Evolutionary conservation across 305 asterid species (phyloP), one percentile per base, ranked within the genome.

Genomic region (Ajuga reptans): DNA sequence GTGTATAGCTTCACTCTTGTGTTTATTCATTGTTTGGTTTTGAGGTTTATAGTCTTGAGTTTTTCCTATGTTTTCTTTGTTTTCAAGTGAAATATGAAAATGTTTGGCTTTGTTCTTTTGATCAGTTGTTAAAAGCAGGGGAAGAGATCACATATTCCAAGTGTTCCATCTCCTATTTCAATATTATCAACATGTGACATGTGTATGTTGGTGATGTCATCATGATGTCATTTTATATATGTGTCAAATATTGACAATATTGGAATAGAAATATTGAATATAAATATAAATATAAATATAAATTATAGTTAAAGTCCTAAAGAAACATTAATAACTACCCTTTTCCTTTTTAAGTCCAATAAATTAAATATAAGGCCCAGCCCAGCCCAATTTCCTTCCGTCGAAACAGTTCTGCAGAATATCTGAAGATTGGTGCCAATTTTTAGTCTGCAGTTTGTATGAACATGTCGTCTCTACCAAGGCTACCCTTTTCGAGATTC

Each of bases 401-500:
- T 24, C 59, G 36, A 68, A 1, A 24, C 57, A 45, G 18, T 16
- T 34, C 31, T 55, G 57, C 79, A 55, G 69, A 52, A 45, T 0
- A 21, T 18, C 49, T 45, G 72, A 3, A 27, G 64, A 39, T 33
- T 11, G 74, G 62, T 18, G 56, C 49, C 11, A 39, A 66, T 45
- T 56, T 34, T 51, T 11, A 33, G 65, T 7, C 10, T 21, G 10
- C 68, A 52, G 45, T 15, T 66, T 14, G 15, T 54, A 9, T 14
- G 60, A 64, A 37, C 6, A 84, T 84, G 89, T 33, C 78, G 67
- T 72, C 79, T 72, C 70, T 79, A 8, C 47, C 84, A 39, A 75
- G 53, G 64, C 75, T 84, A 16, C 84, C 86, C 21, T 71, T 84
- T 47, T 79, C 84, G 16, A 81, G 82, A 72, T 27, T 81, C 73